Conservation (phyloP, 2,329 filamentous ascomycete genomes). For the Pseudogymnoascus sp. region DNA sequence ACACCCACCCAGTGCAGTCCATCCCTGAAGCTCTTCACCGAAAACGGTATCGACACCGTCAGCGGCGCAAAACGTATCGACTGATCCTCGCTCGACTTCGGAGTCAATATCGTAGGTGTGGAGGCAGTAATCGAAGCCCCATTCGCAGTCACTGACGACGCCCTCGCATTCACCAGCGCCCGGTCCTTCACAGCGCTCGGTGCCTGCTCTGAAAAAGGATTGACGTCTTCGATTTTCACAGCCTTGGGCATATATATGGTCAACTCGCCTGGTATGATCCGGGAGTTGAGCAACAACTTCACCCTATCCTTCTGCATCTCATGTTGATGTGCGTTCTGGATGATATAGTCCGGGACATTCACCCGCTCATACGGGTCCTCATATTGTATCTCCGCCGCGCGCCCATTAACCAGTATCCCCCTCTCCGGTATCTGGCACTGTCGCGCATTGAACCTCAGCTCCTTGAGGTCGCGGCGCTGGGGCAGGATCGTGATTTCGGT, state of each 20-base stretch:
- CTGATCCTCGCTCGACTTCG: conserved; percentile 29
- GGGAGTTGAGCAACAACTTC: conserved; percentile 27
- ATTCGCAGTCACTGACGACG: neutral
- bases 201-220: conserved; percentile 41
- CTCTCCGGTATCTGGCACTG: conserved; percentile 50
- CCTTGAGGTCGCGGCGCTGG: conserved; percentile 47
- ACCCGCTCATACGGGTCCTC: conserved; percentile 60
- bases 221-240: conserved; percentile 53
- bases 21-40: conserved; percentile 66
- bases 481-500: conserved; percentile 68
- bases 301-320: conserved; percentile 63
- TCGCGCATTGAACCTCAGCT: conserved; percentile 52
- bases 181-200: conserved; percentile 36
- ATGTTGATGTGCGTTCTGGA: conserved; percentile 64
- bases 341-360: conserved; percentile 50
- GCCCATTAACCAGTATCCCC: conserved; percentile 42
- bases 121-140: conserved; percentile 16
- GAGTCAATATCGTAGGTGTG: conserved; percentile 21
- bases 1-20: conserved; percentile 88
- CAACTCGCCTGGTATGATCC: conserved; percentile 46
- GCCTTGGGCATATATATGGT: conserved; percentile 49
- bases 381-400: conserved; percentile 26
- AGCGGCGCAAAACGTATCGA: conserved; percentile 47
- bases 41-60: conserved; percentile 66
- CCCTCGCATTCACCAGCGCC: conserved; percentile 28